Percentiles rank a stretch among this genome's conserved stretches.
Conservation (phyloP, 129 eudicot species). For the Pseudognaphalium luteoalbum region DNA sequence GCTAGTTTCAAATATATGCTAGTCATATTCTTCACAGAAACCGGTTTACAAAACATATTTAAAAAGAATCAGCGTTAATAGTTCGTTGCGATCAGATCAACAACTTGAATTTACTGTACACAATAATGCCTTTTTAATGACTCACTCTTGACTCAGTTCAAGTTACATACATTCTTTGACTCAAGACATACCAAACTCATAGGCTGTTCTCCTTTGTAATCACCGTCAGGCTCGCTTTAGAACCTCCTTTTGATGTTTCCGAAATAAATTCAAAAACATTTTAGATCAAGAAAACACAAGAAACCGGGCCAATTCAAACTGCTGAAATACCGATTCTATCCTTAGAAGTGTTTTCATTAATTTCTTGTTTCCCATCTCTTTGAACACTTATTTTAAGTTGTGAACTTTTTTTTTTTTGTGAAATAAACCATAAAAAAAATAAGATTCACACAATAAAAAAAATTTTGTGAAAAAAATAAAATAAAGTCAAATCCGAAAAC, state of each 20-base stretch:
- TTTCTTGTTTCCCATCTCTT: constrained; percentile 33
- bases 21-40: neutral
- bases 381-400: too few species aligned
- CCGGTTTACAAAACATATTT: constrained; percentile 16
- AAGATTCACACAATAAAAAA: too few species aligned
- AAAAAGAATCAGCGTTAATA: neutral
- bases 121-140: constrained; percentile 9
- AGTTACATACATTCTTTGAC: constrained; percentile 23
- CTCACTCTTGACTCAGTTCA: constrained; percentile 24
- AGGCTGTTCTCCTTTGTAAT: constrained; percentile 13
- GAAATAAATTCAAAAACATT: constrained; percentile 36
- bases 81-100: constrained; percentile 24
- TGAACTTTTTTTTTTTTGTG: too few species aligned
- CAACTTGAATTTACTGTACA: constrained; percentile 10
- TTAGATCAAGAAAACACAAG: constrained; percentile 25
- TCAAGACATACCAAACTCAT: constrained; percentile 12
- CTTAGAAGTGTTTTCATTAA: constrained; percentile 35
- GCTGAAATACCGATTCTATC: constrained; percentile 38
- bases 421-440: too few species aligned
- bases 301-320: constrained; percentile 34
- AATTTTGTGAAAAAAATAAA: too few species aligned
- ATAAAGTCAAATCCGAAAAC: too few species aligned
- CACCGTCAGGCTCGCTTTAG: constrained; percentile 26
- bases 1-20: neutral
- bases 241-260: constrained; percentile 26